A percentile compares a stretch with the other conserved stretches of the same genome.
Conservation (phyloP, 169 alveolate species). For the Plasmodium vinckei region DNA sequence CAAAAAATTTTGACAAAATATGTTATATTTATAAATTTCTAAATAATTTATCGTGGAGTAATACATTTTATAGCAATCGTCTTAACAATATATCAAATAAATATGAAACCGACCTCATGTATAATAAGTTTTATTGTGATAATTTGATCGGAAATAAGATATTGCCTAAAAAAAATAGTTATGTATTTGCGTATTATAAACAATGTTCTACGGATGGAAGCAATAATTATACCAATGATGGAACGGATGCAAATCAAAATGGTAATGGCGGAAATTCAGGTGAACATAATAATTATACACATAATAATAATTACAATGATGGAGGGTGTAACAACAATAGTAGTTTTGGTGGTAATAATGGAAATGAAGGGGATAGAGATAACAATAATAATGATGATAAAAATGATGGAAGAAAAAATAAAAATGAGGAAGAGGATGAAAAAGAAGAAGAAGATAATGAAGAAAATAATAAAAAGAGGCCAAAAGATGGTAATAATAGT, state of each 20-base stretch:
- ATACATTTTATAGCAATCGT: too few species aligned
- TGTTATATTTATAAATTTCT: too few species aligned
- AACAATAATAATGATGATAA: background rate
- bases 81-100: too few species aligned
- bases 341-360: background rate
- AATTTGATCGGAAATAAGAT: too few species aligned
- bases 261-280: background rate
- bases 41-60: too few species aligned
- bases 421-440: slow-evolving; percentile 10
- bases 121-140: too few species aligned
- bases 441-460: background rate
- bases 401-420: background rate
- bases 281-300: background rate
- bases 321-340: background rate
- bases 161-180: background rate
- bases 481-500: background rate
- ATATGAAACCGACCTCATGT: too few species aligned
- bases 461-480: slow-evolving; percentile 5
- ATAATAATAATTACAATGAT: background rate
- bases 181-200: background rate
- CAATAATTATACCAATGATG: background rate
- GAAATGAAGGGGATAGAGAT: background rate
- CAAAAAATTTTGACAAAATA: too few species aligned
- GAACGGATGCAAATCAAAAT: background rate
- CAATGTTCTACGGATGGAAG: background rate